Base-by-base conservation (phyloP, 768 basidiomycete genomes). In the Boletus subparvulus region DNA sequence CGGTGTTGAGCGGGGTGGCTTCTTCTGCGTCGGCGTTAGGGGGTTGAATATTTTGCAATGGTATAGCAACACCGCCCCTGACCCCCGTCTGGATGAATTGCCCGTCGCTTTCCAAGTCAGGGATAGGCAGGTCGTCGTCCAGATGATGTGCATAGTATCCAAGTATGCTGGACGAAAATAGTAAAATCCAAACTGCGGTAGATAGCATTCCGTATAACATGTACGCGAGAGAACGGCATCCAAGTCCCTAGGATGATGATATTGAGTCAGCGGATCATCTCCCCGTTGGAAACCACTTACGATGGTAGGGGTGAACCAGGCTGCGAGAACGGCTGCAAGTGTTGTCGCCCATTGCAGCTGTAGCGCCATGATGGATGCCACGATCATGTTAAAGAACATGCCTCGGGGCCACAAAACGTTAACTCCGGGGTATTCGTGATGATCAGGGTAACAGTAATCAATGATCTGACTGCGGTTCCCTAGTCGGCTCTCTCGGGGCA, bases 221-320 rank as follows among this genome's bases (percentile, higher is more conserved):
- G 49, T 74, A 75, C 1, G 66, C 62, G 0, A 61, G 55, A 3
- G 73, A 75, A 52, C 73, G 72, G 43, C 75, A 75, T 12, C 74
- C 75, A 2, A 76, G 32, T 17, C 69, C 67, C 68, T 65, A n/a
- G 24, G 13, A 32, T 6, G 8, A 48, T 14, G 19, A 40, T 7
- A 1, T 24, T 40, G 11, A 53, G 19, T 44, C 28, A 47, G 4
- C 16, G 6, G 14, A 24, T 35, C 28, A 39, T 35, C 30, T 16
- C 41, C n/a, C 4, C 1, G 1, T 11, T 2, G 6, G 14, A 35
- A 52, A 19, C 13, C 7, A 62, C 64, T 50, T 35, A 66, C 67
- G 3, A 56, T 56, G 1, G 74, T 76, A 9, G 74, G 74, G 0
- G 70, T 74, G 28, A 57, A 70, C 60, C 63, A 68, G 12, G 62